A percentile compares a stretch with the other conserved stretches of the same genome.
These are phyloP conservation scores for Ceratocystis harringtonii DNA, from an alignment of 2,329 filamentous ascomycete genomes.

Conservation along the genomic window DNA sequence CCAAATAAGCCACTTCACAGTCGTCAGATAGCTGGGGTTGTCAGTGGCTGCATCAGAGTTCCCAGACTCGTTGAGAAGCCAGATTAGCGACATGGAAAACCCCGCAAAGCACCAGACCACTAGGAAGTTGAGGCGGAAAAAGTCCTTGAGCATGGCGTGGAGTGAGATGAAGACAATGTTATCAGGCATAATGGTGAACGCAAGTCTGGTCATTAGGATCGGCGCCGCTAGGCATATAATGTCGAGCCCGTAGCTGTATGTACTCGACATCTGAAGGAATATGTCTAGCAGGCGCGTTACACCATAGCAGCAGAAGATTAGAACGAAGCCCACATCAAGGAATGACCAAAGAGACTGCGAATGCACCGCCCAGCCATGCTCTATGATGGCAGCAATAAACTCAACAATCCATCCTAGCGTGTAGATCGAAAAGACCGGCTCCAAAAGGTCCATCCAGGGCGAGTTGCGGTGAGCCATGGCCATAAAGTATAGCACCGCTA, in stretches of 20 bases:
- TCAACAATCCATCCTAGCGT: slow-evolving; percentile 53
- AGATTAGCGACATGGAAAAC: slow-evolving; percentile 53
- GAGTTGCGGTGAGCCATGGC: slow-evolving; percentile 48
- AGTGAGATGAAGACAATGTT: slow-evolving; percentile 63
- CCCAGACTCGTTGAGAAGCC: slow-evolving; percentile 33
- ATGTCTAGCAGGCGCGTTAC: slow-evolving; percentile 44
- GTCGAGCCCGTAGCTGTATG: slow-evolving; percentile 43
- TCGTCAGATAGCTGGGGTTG: slow-evolving; percentile 34
- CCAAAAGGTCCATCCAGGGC: slow-evolving; percentile 26
- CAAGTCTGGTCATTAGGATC: slow-evolving; percentile 53
- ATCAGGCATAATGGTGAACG: slow-evolving; percentile 59
- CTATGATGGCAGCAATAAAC: slow-evolving; percentile 48
- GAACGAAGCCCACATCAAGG: slow-evolving; percentile 52
- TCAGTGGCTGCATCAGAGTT: slow-evolving; percentile 20
- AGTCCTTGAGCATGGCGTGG: slow-evolving; percentile 60
- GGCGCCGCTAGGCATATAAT: slow-evolving; percentile 52
- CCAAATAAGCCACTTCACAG: slow-evolving; percentile 65
- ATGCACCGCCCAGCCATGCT: slow-evolving; percentile 53
- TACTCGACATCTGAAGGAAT: slow-evolving; percentile 27
- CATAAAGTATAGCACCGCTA: slow-evolving; percentile 46
- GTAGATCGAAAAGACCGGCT: slow-evolving; percentile 49
- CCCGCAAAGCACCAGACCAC: slow-evolving; percentile 56
- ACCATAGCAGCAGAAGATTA: slow-evolving; percentile 48
- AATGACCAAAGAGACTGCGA: slow-evolving; percentile 64
- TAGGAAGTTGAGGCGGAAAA: slow-evolving; percentile 49